Percentiles rank a stretch among this genome's conserved stretches.
Conservation (phyloP, 176 grass and related monocot genomes). For the Saccharum officinarum region DNA sequence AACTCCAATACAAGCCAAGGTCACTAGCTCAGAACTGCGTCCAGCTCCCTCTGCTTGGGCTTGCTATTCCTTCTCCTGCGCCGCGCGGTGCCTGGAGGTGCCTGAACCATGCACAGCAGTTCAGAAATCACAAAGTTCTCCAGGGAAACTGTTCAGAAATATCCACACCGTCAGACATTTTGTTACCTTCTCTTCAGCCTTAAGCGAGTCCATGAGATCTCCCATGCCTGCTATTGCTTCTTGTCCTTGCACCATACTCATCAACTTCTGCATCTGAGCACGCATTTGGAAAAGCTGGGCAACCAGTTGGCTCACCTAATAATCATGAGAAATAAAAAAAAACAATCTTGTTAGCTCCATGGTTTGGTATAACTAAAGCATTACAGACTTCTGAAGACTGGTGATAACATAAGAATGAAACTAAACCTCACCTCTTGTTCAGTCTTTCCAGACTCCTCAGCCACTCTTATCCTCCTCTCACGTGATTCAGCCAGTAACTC, state of each 20-base stretch:
- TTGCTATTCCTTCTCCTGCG: background rate
- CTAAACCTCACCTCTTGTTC: constrained; percentile 66
- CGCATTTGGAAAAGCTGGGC: constrained; percentile 95
- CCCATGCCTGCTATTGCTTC: constrained; percentile 51
- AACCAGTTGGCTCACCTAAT: constrained; percentile 89
- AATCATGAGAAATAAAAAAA: background rate
- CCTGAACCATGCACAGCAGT: background rate
- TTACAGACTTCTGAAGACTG: background rate
- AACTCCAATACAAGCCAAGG: background rate
- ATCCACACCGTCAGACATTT: background rate
- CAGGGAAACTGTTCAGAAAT: background rate
- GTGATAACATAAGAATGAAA: background rate
- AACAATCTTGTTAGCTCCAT: background rate
- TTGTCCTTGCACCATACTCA: constrained; percentile 52
- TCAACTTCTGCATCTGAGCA: constrained; percentile 77
- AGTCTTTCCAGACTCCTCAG: constrained; percentile 82
- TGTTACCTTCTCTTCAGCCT: constrained; percentile 43
- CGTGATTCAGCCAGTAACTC: constrained; percentile 79
- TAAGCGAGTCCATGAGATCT: constrained; percentile 50
- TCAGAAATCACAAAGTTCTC: background rate
- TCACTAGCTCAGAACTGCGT: background rate
- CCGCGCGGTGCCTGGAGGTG: background rate
- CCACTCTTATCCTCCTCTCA: constrained; percentile 74
- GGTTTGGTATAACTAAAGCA: background rate
- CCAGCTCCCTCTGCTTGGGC: background rate